These are phyloP conservation scores for Coemansia biformis DNA, from an alignment of 192 early-diverging fungal species.

Conservation along the genomic window DNA sequence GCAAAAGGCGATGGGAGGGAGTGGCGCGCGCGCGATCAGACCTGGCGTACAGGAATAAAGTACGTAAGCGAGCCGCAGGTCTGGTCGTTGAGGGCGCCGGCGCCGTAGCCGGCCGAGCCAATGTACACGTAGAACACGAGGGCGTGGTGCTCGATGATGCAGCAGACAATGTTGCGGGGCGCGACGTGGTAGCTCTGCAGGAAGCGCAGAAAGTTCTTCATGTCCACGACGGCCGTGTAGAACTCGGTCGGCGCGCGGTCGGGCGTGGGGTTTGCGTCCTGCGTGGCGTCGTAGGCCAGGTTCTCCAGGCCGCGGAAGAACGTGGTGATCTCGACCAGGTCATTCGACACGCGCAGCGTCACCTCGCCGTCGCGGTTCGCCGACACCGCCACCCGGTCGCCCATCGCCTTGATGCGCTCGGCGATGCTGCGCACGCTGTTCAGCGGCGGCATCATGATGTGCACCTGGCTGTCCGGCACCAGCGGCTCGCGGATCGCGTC, in stretches of 20 bases:
- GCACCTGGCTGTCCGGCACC: slow-evolving; percentile 58
- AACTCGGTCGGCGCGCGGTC: slow-evolving; percentile 47
- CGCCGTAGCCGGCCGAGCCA: slow-evolving; percentile 27
- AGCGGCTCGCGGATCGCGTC: slow-evolving; percentile 57
- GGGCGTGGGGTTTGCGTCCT: slow-evolving; percentile 19
- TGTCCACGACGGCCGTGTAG: slow-evolving; percentile 62
- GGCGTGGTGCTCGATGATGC: slow-evolving; percentile 47
- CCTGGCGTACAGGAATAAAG: slow-evolving; percentile 42
- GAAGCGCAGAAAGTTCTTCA: slow-evolving; percentile 72
- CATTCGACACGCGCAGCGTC: slow-evolving; percentile 54
- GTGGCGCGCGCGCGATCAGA: too few relatives aligned
- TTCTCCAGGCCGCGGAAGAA: slow-evolving; percentile 57
- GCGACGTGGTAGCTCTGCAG: slow-evolving; percentile 68
- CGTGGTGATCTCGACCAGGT: slow-evolving; percentile 56
- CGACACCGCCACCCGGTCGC: slow-evolving; percentile 58
- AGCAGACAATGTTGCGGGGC: slow-evolving; percentile 75
- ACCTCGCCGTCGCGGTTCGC: slow-evolving; percentile 70
- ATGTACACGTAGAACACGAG: slow-evolving; percentile 52
- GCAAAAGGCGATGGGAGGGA: slow-evolving; percentile 2
- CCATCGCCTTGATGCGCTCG: slow-evolving; percentile 60
- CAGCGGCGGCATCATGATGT: slow-evolving; percentile 75
- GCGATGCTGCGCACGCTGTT: slow-evolving; percentile 58
- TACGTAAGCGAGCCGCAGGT: slow-evolving; percentile 47
- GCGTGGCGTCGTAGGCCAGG: slow-evolving; percentile 52
- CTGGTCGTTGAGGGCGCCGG: slow-evolving; percentile 26